Evolutionary conservation across 23 red algal genomes (phyloP).

Genomic region (Chondrus crispus): DNA sequence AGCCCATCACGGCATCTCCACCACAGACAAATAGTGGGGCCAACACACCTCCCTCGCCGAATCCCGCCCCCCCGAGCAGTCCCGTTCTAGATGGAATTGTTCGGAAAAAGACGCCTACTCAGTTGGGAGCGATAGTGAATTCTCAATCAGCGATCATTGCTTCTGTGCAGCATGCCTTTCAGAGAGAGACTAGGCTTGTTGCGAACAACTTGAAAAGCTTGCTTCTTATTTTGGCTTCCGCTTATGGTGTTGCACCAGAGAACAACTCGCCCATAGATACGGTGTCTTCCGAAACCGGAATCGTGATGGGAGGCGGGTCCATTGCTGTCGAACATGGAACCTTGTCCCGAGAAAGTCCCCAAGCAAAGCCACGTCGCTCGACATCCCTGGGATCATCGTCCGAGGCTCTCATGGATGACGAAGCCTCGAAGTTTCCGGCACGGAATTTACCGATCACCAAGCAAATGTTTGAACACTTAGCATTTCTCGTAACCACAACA

Average conservation of each 20-base stretch:
- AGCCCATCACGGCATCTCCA: not conserved
- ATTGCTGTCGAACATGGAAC: slow-evolving; percentile 55
- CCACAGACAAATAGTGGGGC: not conserved
- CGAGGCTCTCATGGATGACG: not conserved
- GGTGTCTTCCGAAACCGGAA: not conserved
- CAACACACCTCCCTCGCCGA: not conserved
- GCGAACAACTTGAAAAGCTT: slow-evolving; percentile 38
- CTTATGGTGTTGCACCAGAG: slow-evolving; percentile 21
- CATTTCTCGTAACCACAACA: slow-evolving; percentile 62
- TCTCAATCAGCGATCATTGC: slow-evolving; percentile 55
- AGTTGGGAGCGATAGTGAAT: slow-evolving; percentile 24
- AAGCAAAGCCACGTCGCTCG: not conserved
- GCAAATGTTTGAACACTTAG: slow-evolving; percentile 60
- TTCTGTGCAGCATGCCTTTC: slow-evolving; percentile 56
- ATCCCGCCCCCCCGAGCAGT: not conserved
- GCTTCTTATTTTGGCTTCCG: slow-evolving; percentile 33
- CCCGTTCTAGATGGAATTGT: not conserved
- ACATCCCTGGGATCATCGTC: not conserved
- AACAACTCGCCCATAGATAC: not conserved
- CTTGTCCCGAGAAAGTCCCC: slow-evolving; percentile 13
- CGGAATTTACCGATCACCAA: slow-evolving; percentile 33
- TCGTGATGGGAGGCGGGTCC: slow-evolving; percentile 47
- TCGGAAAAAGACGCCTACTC: slow-evolving; percentile 53
- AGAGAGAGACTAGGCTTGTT: slow-evolving; percentile 49
- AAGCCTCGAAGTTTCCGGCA: slow-evolving; percentile 25